Conservation (phyloP, 257 asterid species). For the Jacaranda copaia region DNA sequence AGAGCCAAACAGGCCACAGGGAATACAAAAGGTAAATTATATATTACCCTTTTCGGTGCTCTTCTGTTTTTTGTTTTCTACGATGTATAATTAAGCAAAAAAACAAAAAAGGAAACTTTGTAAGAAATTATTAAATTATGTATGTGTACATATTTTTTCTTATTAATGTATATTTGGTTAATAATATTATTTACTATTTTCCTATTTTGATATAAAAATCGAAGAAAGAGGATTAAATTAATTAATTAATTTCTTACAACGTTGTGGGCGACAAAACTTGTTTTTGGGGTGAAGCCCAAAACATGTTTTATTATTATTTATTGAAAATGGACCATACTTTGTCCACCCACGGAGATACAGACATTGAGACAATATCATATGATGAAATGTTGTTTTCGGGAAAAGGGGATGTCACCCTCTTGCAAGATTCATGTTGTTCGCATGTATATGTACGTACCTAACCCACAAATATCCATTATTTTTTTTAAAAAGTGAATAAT, state of each 20-base stretch:
- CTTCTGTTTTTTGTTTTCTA: too few species aligned
- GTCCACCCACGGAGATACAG: neutral
- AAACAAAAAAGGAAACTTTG: neutral
- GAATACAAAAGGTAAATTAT: constrained; percentile 23
- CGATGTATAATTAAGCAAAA: too few species aligned
- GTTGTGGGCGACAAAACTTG: neutral
- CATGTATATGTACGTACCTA: too few species aligned
- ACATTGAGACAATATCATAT: constrained; percentile 26
- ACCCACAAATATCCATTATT: too few species aligned
- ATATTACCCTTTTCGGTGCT: constrained; percentile 8
- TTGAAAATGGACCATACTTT: constrained; percentile 22
- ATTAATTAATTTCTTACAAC: too few species aligned
- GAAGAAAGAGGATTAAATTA: too few species aligned
- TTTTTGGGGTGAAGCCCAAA: constrained; percentile 1
- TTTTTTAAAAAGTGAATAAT: too few species aligned
- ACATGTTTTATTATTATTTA: neutral
- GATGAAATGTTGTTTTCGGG: constrained; percentile 8
- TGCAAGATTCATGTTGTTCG: neutral
- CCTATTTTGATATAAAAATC: too few species aligned
- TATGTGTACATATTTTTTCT: neutral
- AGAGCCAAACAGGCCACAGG: constrained; percentile 47
- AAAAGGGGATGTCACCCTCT: neutral
- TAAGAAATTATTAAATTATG: constrained; percentile 2
- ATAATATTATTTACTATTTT: too few species aligned
- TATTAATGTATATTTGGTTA: neutral